Percentiles rank a stretch among this genome's conserved stretches.
phyloP scores from a whole-genome alignment of 495 filamentous ascomycete genomes.

The Clavariopsis aquatica region DNA sequence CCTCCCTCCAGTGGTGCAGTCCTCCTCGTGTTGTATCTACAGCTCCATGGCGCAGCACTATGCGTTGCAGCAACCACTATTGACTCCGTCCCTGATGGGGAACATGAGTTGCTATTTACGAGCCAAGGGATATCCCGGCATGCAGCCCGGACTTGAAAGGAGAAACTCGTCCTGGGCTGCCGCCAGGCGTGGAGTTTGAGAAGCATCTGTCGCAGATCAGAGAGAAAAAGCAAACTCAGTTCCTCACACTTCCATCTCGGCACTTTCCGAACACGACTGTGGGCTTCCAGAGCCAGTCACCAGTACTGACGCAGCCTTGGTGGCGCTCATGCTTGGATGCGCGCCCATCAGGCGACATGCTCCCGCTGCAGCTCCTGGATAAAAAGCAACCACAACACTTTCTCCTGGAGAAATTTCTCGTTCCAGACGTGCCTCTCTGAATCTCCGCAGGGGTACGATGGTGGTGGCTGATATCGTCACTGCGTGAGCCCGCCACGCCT shows the following conservation, averaged over 20 bases:
- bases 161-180: too few relatives aligned
- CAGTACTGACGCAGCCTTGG: neutral
- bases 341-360: too few relatives aligned
- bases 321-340: too few relatives aligned
- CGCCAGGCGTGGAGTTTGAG: neutral
- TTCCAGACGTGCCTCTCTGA: neutral
- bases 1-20: neutral
- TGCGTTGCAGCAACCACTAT: neutral
- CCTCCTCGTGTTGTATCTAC: conserved; percentile 1
- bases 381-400: neutral
- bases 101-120: neutral
- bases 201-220: neutral
- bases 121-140: neutral
- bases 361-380: neutral
- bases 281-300: neutral
- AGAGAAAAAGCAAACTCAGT: conserved; percentile 7
- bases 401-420: neutral
- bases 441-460: neutral
- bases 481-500: neutral
- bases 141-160: neutral
- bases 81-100: neutral
- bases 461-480: neutral
- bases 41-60: conserved; percentile 12
- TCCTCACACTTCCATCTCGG: neutral
- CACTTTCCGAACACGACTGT: neutral